Evolutionary conservation across 2,329 filamentous ascomycete genomes (phyloP).

Genomic region (Fusarium anthophilum): DNA sequence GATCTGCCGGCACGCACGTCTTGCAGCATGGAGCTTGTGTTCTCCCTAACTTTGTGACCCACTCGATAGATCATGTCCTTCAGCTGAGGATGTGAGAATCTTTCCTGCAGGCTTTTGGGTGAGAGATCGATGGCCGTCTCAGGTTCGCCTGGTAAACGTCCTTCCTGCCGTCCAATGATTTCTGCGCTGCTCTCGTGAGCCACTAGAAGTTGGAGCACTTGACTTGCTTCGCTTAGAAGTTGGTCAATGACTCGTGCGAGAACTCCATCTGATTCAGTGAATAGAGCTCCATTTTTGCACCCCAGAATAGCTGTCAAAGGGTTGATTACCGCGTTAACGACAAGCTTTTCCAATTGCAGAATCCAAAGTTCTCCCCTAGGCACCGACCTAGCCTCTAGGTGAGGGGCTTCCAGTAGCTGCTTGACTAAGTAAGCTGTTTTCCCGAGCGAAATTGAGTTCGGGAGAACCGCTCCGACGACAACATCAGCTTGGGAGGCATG

Average conservation of each 20-base stretch:
- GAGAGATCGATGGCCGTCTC: slow-evolving; percentile 23
- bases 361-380: slow-evolving; percentile 58
- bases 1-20: slow-evolving; percentile 61
- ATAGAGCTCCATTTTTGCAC: slow-evolving; percentile 80
- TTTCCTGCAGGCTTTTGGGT: slow-evolving; percentile 40
- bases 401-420: slow-evolving; percentile 54
- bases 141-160: neutral
- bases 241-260: slow-evolving; percentile 70
- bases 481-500: slow-evolving; percentile 62
- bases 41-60: slow-evolving; percentile 59
- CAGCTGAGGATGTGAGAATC: slow-evolving; percentile 57
- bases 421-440: slow-evolving; percentile 51
- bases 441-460: slow-evolving; percentile 31
- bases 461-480: slow-evolving; percentile 57
- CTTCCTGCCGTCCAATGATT: slow-evolving; percentile 46
- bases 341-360: slow-evolving; percentile 86
- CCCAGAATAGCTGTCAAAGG: slow-evolving; percentile 83
- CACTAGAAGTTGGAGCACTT: slow-evolving; percentile 75
- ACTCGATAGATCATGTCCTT: slow-evolving; percentile 57
- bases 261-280: slow-evolving; percentile 63
- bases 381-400: slow-evolving; percentile 54
- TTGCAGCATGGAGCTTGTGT: slow-evolving; percentile 71
- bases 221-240: slow-evolving; percentile 77
- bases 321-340: slow-evolving; percentile 83
- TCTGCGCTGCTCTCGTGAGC: slow-evolving; percentile 60